Conservation (phyloP, 768 basidiomycete genomes). For the Suillus weaverae region DNA sequence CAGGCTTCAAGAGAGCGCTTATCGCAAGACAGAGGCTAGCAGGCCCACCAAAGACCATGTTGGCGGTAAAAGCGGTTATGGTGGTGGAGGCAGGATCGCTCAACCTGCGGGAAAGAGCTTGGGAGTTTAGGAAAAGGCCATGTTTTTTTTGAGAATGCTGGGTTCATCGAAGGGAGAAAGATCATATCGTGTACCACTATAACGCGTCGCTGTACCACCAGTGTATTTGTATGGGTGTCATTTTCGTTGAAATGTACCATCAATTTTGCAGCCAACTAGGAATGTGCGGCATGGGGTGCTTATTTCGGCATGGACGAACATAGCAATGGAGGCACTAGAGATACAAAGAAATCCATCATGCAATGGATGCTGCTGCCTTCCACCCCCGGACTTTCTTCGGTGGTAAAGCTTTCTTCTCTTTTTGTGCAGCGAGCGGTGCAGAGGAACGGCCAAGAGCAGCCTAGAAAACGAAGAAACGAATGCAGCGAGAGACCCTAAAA, state of each 20-base stretch:
- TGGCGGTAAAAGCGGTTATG: conserved; percentile 37
- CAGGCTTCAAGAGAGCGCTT: conserved; percentile 45
- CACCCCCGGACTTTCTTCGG: conserved; percentile 74
- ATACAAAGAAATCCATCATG: conserved; percentile 28
- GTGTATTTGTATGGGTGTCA: conserved; percentile 5
- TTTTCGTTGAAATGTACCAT: not conserved
- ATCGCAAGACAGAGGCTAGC: conserved; percentile 48
- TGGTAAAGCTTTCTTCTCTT: conserved; percentile 65
- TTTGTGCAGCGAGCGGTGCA: conserved; percentile 67
- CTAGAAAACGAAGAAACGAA: conserved; percentile 37
- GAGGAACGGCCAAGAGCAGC: conserved; percentile 77
- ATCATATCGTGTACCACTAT: not conserved
- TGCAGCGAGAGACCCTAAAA: not conserved
- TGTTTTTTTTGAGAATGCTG: conserved; percentile 8
- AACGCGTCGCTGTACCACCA: not conserved
- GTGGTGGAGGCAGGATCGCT: conserved; percentile 50
- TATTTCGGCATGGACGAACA: conserved; percentile 25
- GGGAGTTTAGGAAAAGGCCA: conserved; percentile 26
- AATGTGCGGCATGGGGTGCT: conserved; percentile 14
- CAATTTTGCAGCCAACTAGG: not conserved
- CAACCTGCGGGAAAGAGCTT: conserved; percentile 55
- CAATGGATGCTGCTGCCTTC: conserved; percentile 39
- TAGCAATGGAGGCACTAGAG: conserved; percentile 19
- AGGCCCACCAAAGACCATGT: conserved; percentile 47
- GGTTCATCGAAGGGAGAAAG: not conserved